Evolutionary conservation across 495 filamentous ascomycete genomes (phyloP), one percentile per base, ranked within the genome.

Genomic region (Penicillium fimorum): DNA sequence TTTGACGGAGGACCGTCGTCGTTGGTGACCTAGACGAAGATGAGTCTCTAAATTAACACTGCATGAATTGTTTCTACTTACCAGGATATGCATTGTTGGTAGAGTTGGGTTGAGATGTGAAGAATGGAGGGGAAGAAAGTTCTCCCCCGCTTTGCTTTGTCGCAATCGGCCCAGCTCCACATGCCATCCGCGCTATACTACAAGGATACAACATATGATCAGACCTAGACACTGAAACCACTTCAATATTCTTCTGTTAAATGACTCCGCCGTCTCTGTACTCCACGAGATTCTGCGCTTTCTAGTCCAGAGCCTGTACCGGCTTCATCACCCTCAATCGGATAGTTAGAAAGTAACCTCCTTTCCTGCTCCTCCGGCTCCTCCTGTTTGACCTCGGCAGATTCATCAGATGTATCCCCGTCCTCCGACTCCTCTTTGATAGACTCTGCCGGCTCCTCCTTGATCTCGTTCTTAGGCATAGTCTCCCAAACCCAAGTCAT

Each of bases 1-100:
- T 88, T 83, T 30, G 89, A 95, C 60, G 94, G 94, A 40, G 94
- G 94, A 18, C 94, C 94, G 78, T 98, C 94, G 75, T 98, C 94
- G 80, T 98, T 98, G 24, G 83, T 83, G 25, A 92, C 80, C 87
- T 91, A 80, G 58, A 65, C 69, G 66, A 56, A 76, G 71, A 63
- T 56, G 45, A 55, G 50, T n/a, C 9, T 47, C 7, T 3, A 8
- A 51, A 29, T 24, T 48, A 17, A 43, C 11, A 38, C 7, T 37
- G 27, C 3, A 42, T 6, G 5, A 5, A 17, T 24, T 6, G 12
- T 38, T n/a, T 37, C 13, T 37, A 63, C 69, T 69, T 48, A 79
- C 76, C 58, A 79, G 58, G 37, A 79, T 73, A 69, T 79, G 76
- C 76, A 79, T 79, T 61, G 60, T 27, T 37, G 55, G 41, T 45